Evolutionary conservation across 2,329 filamentous ascomycete genomes (phyloP).

Genomic region (Ustilaginoidea virens): DNA sequence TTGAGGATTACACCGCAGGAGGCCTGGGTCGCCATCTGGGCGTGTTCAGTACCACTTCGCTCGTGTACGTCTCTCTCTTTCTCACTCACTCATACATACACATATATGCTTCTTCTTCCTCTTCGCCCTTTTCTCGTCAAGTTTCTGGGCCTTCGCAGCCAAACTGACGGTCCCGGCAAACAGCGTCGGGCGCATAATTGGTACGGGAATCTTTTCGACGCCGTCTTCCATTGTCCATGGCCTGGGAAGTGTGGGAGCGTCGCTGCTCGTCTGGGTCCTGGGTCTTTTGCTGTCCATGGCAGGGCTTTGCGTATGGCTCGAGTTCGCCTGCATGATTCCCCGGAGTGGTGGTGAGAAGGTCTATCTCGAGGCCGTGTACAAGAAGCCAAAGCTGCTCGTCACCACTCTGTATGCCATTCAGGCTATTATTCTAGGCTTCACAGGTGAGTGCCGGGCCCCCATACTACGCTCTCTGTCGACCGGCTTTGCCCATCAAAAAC

Average conservation of each 20-base stretch:
- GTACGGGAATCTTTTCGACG: conserved; percentile 10
- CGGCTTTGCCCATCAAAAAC: too few relatives aligned
- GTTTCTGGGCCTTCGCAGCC: too few relatives aligned
- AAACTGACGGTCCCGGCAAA: not conserved
- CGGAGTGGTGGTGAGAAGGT: conserved; percentile 50
- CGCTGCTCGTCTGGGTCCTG: conserved; percentile 8
- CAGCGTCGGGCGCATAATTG: conserved; percentile 10
- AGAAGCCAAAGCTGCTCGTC: conserved; percentile 39
- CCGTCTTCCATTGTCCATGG: conserved; percentile 9
- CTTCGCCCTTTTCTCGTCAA: not conserved
- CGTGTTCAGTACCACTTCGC: conserved; percentile 9
- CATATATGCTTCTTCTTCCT: not conserved
- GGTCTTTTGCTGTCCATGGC: conserved; percentile 6
- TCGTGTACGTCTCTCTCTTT: conserved; percentile 6
- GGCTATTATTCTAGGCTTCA: conserved; percentile 47
- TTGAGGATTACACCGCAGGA: conserved; percentile 9
- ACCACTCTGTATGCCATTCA: conserved; percentile 44
- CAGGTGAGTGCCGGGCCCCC: conserved; percentile 11
- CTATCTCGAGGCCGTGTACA: conserved; percentile 49
- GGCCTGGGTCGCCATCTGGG: conserved; percentile 10
- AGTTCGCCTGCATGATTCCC: conserved; percentile 47
- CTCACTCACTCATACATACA: too few relatives aligned
- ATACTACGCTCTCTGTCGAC: too few relatives aligned
- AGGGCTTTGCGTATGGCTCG: conserved; percentile 45
- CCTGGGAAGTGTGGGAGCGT: conserved; percentile 9